Evolutionary conservation across 371 early-diverging fungal genomes (phyloP), one percentile per base, ranked within the genome.

Genomic region (Cladochytrium tenue): DNA sequence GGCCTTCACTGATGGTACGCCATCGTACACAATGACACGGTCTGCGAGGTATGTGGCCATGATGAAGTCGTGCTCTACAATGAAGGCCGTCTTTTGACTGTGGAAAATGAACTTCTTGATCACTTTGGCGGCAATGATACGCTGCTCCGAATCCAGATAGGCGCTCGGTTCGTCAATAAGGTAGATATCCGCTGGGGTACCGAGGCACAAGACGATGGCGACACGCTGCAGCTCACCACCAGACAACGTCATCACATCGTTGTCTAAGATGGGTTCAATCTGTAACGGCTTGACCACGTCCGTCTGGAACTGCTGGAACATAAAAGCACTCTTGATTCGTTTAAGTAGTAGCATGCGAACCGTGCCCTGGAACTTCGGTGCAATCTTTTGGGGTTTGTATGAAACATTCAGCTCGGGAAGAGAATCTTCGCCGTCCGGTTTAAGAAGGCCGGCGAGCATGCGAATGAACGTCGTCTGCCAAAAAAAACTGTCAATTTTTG

Each of bases 31-130:
- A 78, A 99, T 93, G 27, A 99, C 97, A 77, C 97, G 92, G 78
- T 99, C 99, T 56, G 99, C 99, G 62, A 99, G 84, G 78, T 99
- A 99, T n/a, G 99, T 99, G n/a, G 96, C 98, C 95, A 99, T 98
- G 77, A 99, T 98, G 82, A 99, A 97, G 85, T 99, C 99, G 91
- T 99, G 99, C 89, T 99, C 99, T 60, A 99, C 99, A 64, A 99
- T 88, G 84, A 99, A 99, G 33, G 99, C 99, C 28, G 97, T 95
- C 88, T 96, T 95, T 81, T 97, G 96, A 68, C 93, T 88, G 82
- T 95, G 94, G 70, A 99, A 86, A 67, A 99, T 97, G 88, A 95
- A 99, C 69, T 73, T 82, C 85, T 99, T 99, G 81, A 99, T 98
- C 68, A 98, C 97, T 88, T 98, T 99, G 69, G 97, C 94, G 32